Conservation (phyloP, 495 filamentous ascomycete genomes). For the Sordaria brevicollis region DNA sequence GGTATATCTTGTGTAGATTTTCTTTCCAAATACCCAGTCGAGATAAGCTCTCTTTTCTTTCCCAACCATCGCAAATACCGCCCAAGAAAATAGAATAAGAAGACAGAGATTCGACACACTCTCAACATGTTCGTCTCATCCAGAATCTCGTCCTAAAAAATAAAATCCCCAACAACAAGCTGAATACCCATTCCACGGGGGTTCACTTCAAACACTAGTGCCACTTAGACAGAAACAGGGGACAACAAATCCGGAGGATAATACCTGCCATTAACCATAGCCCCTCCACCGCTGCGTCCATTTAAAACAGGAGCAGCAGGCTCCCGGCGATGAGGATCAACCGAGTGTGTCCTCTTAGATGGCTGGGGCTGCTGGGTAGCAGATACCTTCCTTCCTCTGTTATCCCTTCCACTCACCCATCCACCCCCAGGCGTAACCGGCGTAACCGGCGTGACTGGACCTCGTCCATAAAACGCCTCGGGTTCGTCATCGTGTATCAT, state of each 20-base stretch:
- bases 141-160: background rate
- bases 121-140: background rate
- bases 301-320: background rate
- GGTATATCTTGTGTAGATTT: background rate
- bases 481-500: background rate
- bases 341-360: background rate
- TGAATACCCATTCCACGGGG: background rate
- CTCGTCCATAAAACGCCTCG: background rate
- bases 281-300: background rate
- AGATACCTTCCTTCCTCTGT: background rate
- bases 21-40: background rate
- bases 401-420: background rate
- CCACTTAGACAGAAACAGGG: slow-evolving; percentile 1
- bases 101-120: background rate
- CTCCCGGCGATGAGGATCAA: background rate
- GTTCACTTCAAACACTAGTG: background rate
- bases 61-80: background rate
- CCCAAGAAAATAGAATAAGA: background rate
- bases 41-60: background rate
- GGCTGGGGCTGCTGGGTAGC: background rate
- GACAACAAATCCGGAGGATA: background rate
- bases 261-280: background rate
- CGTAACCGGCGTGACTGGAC: background rate
- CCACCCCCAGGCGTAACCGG: background rate
- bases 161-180: background rate